phyloP scores from a whole-genome alignment of 2,329 filamentous ascomycete species.

The Kalmusia sp. region DNA sequence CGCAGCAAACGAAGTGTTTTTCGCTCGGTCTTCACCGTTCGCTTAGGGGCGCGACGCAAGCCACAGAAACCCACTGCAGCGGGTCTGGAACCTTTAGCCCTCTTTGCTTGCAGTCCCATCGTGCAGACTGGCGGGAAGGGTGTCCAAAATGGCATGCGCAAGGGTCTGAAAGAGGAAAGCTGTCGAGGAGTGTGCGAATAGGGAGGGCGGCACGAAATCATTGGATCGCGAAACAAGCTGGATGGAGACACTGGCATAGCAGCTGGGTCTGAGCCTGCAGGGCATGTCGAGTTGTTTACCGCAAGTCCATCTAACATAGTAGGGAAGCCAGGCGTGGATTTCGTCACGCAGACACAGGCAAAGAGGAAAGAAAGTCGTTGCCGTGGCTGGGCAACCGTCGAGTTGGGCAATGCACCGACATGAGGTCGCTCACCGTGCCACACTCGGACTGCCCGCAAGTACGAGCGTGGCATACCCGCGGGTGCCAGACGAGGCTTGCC shows the following conservation, averaged over 20 bases:
- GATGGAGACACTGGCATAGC: not conserved
- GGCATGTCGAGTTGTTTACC: not conserved
- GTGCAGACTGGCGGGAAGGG: constrained; percentile 8
- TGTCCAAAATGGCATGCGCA: not conserved
- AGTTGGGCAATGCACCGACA: not conserved
- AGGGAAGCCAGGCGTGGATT: too few relatives aligned
- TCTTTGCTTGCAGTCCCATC: not conserved
- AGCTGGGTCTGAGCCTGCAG: not conserved
- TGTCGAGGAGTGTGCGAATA: not conserved
- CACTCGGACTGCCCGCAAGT: constrained; percentile 8
- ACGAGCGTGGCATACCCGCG: constrained; percentile 6
- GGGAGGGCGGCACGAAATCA: not conserved
- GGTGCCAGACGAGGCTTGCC: constrained; percentile 14
- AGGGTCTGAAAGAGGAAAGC: constrained; percentile 11
- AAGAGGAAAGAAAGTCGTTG: too few relatives aligned
- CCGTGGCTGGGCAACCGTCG: not conserved
- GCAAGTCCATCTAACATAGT: not conserved
- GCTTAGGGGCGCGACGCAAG: constrained; percentile 30
- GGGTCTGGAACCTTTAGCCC: constrained; percentile 28
- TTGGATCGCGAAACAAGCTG: not conserved
- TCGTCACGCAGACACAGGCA: too few relatives aligned
- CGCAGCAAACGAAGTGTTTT: not conserved
- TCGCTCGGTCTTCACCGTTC: constrained; percentile 8
- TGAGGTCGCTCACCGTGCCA: constrained; percentile 5
- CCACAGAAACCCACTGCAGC: constrained; percentile 27